Base-by-base conservation (phyloP, 108 stramenopile genomes). In the Conticribra guillardii region DNA sequence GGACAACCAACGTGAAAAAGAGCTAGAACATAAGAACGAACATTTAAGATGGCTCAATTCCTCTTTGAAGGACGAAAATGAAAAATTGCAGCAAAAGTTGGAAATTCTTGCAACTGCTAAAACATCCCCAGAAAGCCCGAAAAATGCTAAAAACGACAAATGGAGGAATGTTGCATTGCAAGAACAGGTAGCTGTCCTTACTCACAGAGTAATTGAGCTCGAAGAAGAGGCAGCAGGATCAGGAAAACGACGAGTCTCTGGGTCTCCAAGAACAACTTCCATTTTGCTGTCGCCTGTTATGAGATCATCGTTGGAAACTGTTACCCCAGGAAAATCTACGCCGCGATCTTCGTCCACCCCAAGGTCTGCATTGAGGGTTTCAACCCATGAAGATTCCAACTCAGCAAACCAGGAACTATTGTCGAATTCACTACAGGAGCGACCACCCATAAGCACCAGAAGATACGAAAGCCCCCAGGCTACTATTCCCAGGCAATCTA, bases 1-100 rank as follows among this genome's bases (percentile, higher is more conserved):
- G 32, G 63, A 58, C 55, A 82, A 74, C 23, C 28, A 83, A 21
- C 72, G 67, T 5, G 89, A 88, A 52, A 68, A 73, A 33, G 70
- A 84, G 15, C 73, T 90, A 54, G 29, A 80, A 63, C 87, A 89
- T 53, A 83, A 90, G 48, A 80, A 74, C 31, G 87, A 93, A 26
- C 82, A 88, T 9, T 59, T 90, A 51, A 88, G 88, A 44, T 76
- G 85, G 66, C 81, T 93, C 27, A 83, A 83, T 54, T 70, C 73
- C 54, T 44, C 76, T 17, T 54, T 93, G 50, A 85, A 90, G 46
- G 89, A 90, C 33, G 89, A 93, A 53, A 93, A 93, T 55, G 65
- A 82, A 9, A 84, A 82, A 21, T 77, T 93, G 27, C 69, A 57
- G n/a, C 65, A 75, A 56, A 75, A 83, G 53, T 65, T 80, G 16